These are phyloP conservation scores for Neoarthrinium moseri DNA, from an alignment of 2,329 filamentous ascomycete genomes.

Conservation along the genomic window DNA sequence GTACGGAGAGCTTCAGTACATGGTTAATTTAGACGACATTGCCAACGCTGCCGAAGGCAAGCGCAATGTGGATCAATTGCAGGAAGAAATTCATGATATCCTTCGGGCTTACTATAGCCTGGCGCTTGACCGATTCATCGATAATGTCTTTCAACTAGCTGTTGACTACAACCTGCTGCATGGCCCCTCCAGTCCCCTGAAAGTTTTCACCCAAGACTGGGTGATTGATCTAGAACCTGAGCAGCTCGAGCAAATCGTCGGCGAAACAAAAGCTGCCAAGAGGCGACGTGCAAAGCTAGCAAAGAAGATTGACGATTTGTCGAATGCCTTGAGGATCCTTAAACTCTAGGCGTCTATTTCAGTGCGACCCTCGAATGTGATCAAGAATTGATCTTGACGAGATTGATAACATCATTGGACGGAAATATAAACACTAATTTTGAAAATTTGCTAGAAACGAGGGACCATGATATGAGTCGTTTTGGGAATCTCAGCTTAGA, in stretches of 20 bases:
- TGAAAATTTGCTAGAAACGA: too few species aligned
- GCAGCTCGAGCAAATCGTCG: constrained; percentile 23
- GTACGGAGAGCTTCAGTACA: background rate
- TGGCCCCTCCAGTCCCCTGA: constrained; percentile 24
- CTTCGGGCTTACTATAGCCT: constrained; percentile 32
- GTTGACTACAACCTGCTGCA: constrained; percentile 25
- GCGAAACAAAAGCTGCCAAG: constrained; percentile 20
- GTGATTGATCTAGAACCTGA: constrained; percentile 21
- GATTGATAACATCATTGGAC: too few species aligned
- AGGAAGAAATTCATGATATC: constrained; percentile 28
- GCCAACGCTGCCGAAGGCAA: constrained; percentile 13
- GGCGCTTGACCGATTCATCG: constrained; percentile 30
- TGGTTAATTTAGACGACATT: constrained; percentile 4
- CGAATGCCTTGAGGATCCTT: constrained; percentile 21
- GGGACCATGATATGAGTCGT: too few species aligned
- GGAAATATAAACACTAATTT: too few species aligned
- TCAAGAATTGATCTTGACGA: too few species aligned
- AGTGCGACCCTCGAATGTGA: too few species aligned
- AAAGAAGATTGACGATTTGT: constrained; percentile 23
- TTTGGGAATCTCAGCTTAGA: too few species aligned
- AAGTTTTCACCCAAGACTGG: constrained; percentile 28
- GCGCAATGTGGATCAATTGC: constrained; percentile 18
- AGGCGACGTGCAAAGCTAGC: constrained; percentile 17
- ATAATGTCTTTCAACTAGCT: constrained; percentile 31
- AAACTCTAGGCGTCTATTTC: too few species aligned